Base-by-base conservation (phyloP, 2,329 filamentous ascomycete genomes). In the Xylariaceae sp. region DNA sequence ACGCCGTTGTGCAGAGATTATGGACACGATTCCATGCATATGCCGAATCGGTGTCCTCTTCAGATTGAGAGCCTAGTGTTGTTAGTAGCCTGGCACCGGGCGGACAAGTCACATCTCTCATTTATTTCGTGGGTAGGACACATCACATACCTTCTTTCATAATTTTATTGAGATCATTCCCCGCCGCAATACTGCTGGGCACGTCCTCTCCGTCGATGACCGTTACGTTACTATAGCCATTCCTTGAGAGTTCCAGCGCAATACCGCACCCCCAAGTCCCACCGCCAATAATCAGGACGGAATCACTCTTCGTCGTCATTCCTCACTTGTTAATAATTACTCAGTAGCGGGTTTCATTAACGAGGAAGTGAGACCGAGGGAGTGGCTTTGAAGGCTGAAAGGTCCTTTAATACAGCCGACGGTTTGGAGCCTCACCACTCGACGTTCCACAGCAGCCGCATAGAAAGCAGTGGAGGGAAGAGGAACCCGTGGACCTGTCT, bases 11-110 rank as follows among this genome's bases (percentile, higher is more conserved):
- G 21, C 58, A 61, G 12, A 63, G 46, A 21, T 50, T 23, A 40
- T 63, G 61, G 72, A 26, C 75, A 70, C 53, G 75, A 63, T 53
- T 73, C 66, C 48, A 76, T 12, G 58, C 62, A 51, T 56, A 65
- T 16, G 64, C 70, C 70, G 61, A 19, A 34, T 68, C 51, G 67
- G 73, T 44, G 67, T 65, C 68, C n/a, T 75, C 69, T 52, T 72
- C 66, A 26, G 60, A 62, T 6, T 64, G 65, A 8, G 62, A 53
- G 6, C 60, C 62, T 63, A n/a, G 4, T 45, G 8, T 33, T 31
- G 36, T 46, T 45, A 58, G 39, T 40, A 43, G 24, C 17, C 6
- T 14, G 17, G 23, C 3, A 19, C n/a, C 12, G n/a, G 21, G 14
- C 12, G 17, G 11, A 51, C 14, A 17, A 12, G 12, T 12, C 14